Evolutionary conservation across 768 basidiomycete genomes (phyloP), one percentile per base, ranked within the genome.

Genomic region (Mrakia hoshinonis): DNA sequence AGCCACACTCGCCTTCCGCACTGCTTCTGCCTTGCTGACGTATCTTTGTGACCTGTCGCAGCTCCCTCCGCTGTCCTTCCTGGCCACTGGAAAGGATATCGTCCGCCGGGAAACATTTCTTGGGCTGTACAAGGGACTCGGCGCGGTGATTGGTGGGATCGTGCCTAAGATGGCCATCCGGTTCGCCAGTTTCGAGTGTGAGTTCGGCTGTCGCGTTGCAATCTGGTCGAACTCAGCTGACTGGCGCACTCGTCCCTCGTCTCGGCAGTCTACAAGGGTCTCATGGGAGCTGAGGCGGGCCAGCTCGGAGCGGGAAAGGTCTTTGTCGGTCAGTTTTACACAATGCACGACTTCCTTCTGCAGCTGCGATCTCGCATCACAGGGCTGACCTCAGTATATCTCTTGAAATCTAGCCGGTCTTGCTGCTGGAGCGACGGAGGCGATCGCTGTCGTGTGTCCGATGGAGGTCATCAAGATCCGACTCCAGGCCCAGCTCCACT

Each of bases 401-500:
- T 73, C 39, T 67, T 34, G 3, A 11, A 22, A 12, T 70, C 43
- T 76, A 94, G 94, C 95, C 76, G 96, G 96, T 74, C 83, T 99
- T 36, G 92, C 88, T 55, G 95, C 96, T 4, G 96, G 96, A 31
- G 88, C 88, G n/a, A 90, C 92, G 0, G 96, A 98, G 81, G 96
- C 94, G 2, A 86, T 99, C 22, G 83, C 87, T 20, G 92, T 99
- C 55, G 96, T 99, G 13, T 95, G 90, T 55, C 96, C 96, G 0
- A 98, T 99, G 96, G 96, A 99, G 79, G 96, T 98, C 24, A 91
- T 99, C 78, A 98, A 98, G 84, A 98, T 99, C 78, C 86, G 96
- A 34, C 82, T 99, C 76, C 96, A 99, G 81, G 95, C 96, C 3
- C 96, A 99, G 77, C 89, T 90, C 77, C 96, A 98, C 80, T 98